phyloP scores from a whole-genome alignment of 331 rosid genomes.

The Ulmus americana region DNA sequence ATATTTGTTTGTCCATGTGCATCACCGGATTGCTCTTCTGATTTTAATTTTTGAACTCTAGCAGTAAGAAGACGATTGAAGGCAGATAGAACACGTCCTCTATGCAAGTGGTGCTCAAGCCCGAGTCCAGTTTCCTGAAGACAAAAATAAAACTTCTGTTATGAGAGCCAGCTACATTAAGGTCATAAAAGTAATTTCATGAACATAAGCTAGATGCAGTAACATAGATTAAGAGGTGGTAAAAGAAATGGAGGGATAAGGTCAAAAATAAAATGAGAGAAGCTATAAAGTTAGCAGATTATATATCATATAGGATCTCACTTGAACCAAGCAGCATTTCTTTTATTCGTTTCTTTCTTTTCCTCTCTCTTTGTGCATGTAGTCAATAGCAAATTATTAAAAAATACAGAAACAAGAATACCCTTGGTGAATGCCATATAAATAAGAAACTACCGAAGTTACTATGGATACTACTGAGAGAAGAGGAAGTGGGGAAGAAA shows the following conservation, averaged over 20 bases:
- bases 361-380: neutral
- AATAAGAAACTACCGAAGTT: no score
- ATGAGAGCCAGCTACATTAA: conserved; percentile 17
- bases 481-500: no score
- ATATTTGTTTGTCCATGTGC: conserved; percentile 54
- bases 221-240: neutral
- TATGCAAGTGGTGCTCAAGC: conserved; percentile 86
- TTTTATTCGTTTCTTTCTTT: neutral
- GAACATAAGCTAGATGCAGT: neutral
- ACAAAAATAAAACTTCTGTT: conserved; percentile 17
- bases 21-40: conserved; percentile 45
- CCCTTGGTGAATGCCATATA: no score
- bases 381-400: neutral
- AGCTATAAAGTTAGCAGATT: conserved; percentile 3
- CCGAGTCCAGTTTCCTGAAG: conserved; percentile 78
- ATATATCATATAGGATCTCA: neutral
- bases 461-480: no score
- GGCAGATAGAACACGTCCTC: conserved; percentile 86
- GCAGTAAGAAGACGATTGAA: conserved; percentile 66
- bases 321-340: neutral
- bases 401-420: neutral
- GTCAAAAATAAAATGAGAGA: no score
- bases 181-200: neutral
- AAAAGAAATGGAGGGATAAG: neutral
- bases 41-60: conserved; percentile 68